These are phyloP conservation scores for Solanum medicagineum DNA, from an alignment of 257 asterid genomes.

Conservation along the genomic window DNA sequence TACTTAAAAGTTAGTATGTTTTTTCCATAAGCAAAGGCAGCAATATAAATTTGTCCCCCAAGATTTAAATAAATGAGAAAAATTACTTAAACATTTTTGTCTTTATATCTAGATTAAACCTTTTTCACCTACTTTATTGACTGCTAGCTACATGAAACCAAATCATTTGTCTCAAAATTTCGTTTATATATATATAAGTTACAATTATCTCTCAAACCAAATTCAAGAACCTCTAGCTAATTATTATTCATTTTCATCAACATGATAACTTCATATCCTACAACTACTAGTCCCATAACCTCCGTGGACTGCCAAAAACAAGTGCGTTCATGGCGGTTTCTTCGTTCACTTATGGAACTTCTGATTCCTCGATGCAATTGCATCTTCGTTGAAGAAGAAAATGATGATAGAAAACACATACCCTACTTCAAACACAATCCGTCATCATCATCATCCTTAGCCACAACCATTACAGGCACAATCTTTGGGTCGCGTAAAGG, in stretches of 20 bases:
- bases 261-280: conserved; percentile 12
- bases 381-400: conserved; percentile 21
- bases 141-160: background rate
- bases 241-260: background rate
- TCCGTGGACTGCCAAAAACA: conserved; percentile 56
- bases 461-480: conserved; percentile 24
- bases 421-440: background rate
- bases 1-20: background rate
- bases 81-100: background rate
- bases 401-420: background rate
- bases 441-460: background rate
- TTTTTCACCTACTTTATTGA: background rate
- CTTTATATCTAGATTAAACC: background rate
- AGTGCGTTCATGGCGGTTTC: conserved; percentile 55
- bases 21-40: background rate
- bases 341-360: conserved; percentile 35
- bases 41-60: background rate
- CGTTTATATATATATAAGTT: background rate
- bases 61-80: background rate
- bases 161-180: background rate
- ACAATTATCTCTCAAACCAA: background rate
- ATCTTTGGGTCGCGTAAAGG: conserved; percentile 36
- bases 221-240: background rate
- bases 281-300: conserved; percentile 8
- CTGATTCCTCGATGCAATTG: conserved; percentile 49